phyloP scores from a whole-genome alignment of 306 rosid genomes.

The Vigna mungo region DNA sequence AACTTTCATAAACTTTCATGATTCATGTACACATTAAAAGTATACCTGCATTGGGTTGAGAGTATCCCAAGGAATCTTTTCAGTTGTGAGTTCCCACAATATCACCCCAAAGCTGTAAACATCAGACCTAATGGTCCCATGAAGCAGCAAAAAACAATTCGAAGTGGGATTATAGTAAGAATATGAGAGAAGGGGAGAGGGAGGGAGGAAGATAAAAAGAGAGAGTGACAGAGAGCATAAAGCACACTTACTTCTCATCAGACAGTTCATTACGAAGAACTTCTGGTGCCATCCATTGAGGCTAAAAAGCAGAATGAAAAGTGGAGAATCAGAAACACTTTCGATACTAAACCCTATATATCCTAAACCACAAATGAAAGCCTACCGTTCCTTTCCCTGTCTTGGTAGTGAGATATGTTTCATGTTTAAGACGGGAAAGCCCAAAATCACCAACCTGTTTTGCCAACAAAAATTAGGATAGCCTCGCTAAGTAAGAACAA shows the following conservation, averaged over 20 bases:
- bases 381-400: constrained; percentile 59
- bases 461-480: constrained; percentile 28
- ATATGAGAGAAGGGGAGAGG: neutral
- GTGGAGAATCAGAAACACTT: constrained; percentile 39
- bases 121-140: constrained; percentile 77
- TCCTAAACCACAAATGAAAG: constrained; percentile 31
- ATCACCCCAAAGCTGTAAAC: constrained; percentile 97
- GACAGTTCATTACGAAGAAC: constrained; percentile 61
- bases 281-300: constrained; percentile 69
- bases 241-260: constrained; percentile 58
- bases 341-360: constrained; percentile 12
- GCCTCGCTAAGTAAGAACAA: constrained; percentile 21
- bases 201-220: neutral
- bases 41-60: constrained; percentile 97
- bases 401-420: constrained; percentile 50
- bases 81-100: constrained; percentile 96
- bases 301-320: constrained; percentile 41
- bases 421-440: constrained; percentile 59
- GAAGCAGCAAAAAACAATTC: constrained; percentile 32
- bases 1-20: neutral
- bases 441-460: constrained; percentile 62
- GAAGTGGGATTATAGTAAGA: constrained; percentile 5
- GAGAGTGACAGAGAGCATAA: constrained; percentile 24
- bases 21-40: constrained; percentile 42
- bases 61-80: constrained; percentile 97